Conservation (phyloP, 345 rosid species). For the Hypericum androsaemum region DNA sequence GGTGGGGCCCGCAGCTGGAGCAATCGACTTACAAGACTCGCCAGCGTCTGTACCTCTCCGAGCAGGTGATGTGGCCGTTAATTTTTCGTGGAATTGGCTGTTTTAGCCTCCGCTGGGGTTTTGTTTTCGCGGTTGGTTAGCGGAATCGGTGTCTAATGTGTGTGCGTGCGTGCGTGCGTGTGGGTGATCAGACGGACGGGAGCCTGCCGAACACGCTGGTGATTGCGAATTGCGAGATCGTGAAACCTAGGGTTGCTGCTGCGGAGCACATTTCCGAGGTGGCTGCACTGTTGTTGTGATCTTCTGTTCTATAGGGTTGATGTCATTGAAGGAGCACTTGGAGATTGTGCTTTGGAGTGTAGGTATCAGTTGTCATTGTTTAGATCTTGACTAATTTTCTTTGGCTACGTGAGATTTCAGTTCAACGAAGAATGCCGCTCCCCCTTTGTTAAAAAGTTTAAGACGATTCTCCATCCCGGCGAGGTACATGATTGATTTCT, state of each 20-base stretch:
- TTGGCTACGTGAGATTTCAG: slow-evolving; percentile 24
- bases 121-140: background rate
- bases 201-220: slow-evolving; percentile 84
- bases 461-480: slow-evolving; percentile 65
- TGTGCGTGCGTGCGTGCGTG: slow-evolving; percentile 7
- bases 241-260: slow-evolving; percentile 81
- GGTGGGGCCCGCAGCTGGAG: slow-evolving; percentile 71
- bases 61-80: slow-evolving; percentile 32
- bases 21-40: slow-evolving; percentile 59
- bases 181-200: slow-evolving; percentile 52
- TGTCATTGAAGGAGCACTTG: no score
- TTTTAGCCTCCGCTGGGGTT: background rate
- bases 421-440: slow-evolving; percentile 65
- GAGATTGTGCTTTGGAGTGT: no score
- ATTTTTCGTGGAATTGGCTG: background rate
- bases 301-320: background rate
- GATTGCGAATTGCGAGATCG: slow-evolving; percentile 74
- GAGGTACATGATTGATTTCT: slow-evolving; percentile 28
- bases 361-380: background rate
- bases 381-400: background rate
- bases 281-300: background rate
- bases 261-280: slow-evolving; percentile 89
- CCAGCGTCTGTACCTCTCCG: slow-evolving; percentile 60
- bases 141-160: slow-evolving; percentile 10
- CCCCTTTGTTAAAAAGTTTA: slow-evolving; percentile 52